phyloP scores from a whole-genome alignment of 306 rosid species.

The Cucurbita ficifolia region DNA sequence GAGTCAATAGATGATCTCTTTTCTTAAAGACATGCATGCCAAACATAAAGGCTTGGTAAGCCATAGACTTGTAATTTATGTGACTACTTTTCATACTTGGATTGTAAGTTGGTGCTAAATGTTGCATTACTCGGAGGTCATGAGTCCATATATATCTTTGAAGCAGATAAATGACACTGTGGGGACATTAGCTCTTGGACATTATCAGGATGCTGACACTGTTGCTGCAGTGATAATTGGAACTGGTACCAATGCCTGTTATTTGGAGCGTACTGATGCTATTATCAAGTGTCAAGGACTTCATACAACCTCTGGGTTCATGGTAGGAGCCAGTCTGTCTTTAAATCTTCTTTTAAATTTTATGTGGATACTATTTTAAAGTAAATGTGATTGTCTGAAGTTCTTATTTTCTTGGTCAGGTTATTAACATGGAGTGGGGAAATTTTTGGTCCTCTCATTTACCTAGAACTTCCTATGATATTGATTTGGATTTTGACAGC shows the following conservation, averaged over 20 bases:
- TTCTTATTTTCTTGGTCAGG: constrained; percentile 26
- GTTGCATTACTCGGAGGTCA: background rate
- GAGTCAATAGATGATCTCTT: background rate
- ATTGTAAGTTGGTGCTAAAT: background rate
- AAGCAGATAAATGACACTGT: constrained; percentile 81
- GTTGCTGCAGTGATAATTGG: constrained; percentile 88
- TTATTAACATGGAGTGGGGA: constrained; percentile 96
- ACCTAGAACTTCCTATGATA: constrained; percentile 76
- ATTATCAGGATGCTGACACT: constrained; percentile 71
- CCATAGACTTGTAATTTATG: background rate
- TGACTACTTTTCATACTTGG: background rate
- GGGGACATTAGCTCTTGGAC: constrained; percentile 87
- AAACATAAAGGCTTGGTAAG: background rate
- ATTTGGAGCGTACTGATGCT: constrained; percentile 80
- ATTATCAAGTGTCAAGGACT: constrained; percentile 84
- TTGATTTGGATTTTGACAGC: constrained; percentile 71
- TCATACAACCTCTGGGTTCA: constrained; percentile 57
- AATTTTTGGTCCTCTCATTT: constrained; percentile 89
- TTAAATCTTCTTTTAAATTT: background rate
- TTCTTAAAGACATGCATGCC: background rate
- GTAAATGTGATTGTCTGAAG: background rate
- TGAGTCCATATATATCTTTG: constrained; percentile 1
- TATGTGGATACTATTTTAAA: background rate
- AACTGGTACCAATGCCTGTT: constrained; percentile 94
- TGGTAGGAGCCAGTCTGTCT: constrained; percentile 28